These are phyloP conservation scores for Boletellus sp. DNA, from an alignment of 768 basidiomycete species.

Conservation along the genomic window DNA sequence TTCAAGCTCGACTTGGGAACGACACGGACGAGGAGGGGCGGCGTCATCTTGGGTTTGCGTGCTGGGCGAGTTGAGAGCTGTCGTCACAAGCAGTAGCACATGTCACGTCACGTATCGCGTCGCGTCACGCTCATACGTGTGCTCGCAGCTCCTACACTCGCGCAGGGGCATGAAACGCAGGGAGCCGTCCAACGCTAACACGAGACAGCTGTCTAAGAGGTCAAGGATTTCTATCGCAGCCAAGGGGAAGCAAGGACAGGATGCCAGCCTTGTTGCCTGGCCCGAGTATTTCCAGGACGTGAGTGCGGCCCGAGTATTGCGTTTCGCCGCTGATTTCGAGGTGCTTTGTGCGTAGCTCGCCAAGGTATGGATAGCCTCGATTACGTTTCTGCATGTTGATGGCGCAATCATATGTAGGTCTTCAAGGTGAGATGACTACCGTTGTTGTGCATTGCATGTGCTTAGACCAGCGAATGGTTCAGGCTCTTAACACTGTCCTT, in stretches of 20 bases:
- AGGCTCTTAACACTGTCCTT: constrained; percentile 88
- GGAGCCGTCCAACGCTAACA: neutral
- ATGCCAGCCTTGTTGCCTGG: constrained; percentile 36
- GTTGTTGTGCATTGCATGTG: neutral
- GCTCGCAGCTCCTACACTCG: neutral
- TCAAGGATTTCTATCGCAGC: constrained; percentile 5
- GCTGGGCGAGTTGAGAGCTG: neutral
- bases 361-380: constrained; percentile 42
- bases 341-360: constrained; percentile 40
- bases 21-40: constrained; percentile 32
- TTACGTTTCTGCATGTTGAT: neutral
- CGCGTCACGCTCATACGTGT: constrained; percentile 10
- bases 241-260: constrained; percentile 20
- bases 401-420: constrained; percentile 28
- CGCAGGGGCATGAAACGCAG: constrained; percentile 13
- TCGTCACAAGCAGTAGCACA: neutral
- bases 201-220: constrained; percentile 12
- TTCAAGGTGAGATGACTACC: constrained; percentile 36
- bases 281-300: constrained; percentile 62
- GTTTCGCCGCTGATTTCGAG: neutral
- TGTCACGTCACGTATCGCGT: constrained; percentile 25
- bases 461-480: neutral
- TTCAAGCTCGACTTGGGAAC: constrained; percentile 34
- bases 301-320: constrained; percentile 1
- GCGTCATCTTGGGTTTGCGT: constrained; percentile 2